Base-by-base conservation (phyloP, 495 filamentous ascomycete genomes). In the Immersiella caudata region DNA sequence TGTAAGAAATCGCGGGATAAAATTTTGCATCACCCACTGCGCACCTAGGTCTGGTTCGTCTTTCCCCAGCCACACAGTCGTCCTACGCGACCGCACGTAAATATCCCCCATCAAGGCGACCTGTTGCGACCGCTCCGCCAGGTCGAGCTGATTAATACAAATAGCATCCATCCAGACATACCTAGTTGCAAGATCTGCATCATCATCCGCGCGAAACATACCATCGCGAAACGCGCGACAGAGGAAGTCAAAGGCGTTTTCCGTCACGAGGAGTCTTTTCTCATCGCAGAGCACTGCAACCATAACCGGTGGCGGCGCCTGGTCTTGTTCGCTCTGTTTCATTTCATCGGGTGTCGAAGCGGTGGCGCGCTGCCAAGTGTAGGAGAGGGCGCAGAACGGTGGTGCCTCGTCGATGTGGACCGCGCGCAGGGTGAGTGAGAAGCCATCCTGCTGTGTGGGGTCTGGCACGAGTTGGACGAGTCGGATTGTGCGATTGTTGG, bases 81-180 rank as follows among this genome's bases (percentile, higher is more conserved):
- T 52, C 24, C 18, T 62, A 60, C 20, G 33, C 35, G 35, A 18
- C 65, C 24, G 29, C 74, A 18, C 6, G 50, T 54, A 81, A 12
- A 81, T 76, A 3, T 60, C 40, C 8, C 69, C 61, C 79, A 81
- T 80, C 11, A 73, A 57, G 21, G 35, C 33, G 4, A 81, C 79
- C 62, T 81, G 79, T n/a, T 64, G 22, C 8, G 58, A 65, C 65
- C 70, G 72, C 55, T 81, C 79, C 0, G 52, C 25, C 0, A 68
- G 9, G 59, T 80, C 69, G 12, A 56, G 24, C 29, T 82, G 79
- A 66, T 81, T 70, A 64, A 80, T 78, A 67, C 79, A 82, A 18
- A 81, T 64, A 1, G 78, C 71, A 29, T 81, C 79, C 8, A 71
- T 56, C 75, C 73, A 75, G 0, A 75, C 33, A 36, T 36, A 12